Percentiles rank a stretch among this genome's conserved stretches.
phyloP scores from a whole-genome alignment of 768 basidiomycete species.

The Hericium coralloides region DNA sequence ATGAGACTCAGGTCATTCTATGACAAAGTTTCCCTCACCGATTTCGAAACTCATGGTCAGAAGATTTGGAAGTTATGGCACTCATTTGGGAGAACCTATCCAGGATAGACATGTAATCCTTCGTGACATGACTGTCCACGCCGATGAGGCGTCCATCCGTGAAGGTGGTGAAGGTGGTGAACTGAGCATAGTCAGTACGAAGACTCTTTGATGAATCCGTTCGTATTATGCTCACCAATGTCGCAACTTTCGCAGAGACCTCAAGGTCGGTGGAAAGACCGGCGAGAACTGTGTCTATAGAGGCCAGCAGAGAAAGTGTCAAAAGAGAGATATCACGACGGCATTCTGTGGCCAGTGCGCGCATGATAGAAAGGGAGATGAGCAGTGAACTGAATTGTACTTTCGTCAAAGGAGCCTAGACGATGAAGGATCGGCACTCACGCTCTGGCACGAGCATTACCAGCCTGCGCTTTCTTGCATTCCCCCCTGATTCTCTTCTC shows the following conservation, averaged over 20 bases:
- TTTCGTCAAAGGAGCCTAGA: conserved; percentile 1
- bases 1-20: not conserved
- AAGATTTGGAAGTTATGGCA: conserved; percentile 32
- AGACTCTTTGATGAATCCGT: conserved; percentile 7
- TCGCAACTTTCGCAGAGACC: conserved; percentile 68
- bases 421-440: conserved; percentile 30
- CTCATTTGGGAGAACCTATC: conserved; percentile 57
- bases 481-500: conserved; percentile 66
- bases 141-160: conserved; percentile 82
- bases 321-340: conserved; percentile 72
- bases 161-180: conserved; percentile 88
- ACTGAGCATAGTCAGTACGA: conserved; percentile 33
- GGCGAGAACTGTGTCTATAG: conserved; percentile 48
- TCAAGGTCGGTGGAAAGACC: conserved; percentile 61
- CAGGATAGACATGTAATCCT: conserved; percentile 62
- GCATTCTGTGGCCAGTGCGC: conserved; percentile 79
- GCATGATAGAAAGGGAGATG: conserved; percentile 76
- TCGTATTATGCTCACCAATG: conserved; percentile 45
- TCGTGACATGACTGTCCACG: conserved; percentile 60
- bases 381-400: conserved; percentile 45
- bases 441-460: conserved; percentile 75
- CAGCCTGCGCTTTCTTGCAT: conserved; percentile 57
- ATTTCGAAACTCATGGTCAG: conserved; percentile 66
- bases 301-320: conserved; percentile 58
- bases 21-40: conserved; percentile 36